Conservation (phyloP, 192 early-diverging fungal species). For the Rhizoclosmatium globosum region DNA sequence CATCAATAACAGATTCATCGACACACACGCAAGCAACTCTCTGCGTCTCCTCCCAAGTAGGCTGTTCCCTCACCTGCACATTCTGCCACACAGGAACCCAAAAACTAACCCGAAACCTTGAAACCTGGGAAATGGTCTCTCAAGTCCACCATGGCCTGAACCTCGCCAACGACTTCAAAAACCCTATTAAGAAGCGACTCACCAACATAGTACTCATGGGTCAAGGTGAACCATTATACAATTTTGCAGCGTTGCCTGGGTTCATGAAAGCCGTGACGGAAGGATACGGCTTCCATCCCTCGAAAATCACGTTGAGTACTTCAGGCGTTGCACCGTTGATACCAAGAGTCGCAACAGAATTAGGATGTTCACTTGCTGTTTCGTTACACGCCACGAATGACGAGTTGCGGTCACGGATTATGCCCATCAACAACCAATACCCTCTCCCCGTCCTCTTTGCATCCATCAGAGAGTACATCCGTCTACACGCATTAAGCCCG, state of each 20-base stretch:
- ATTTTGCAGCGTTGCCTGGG: slow-evolving; percentile 66
- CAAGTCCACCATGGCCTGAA: slow-evolving; percentile 55
- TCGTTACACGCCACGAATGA: slow-evolving; percentile 88
- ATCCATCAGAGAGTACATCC: slow-evolving; percentile 69
- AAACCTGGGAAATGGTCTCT: slow-evolving; percentile 67
- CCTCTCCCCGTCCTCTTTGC: slow-evolving; percentile 74
- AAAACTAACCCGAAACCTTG: slow-evolving; percentile 79
- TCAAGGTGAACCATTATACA: slow-evolving; percentile 89
- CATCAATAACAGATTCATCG: too few relatives aligned
- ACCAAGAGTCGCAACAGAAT: slow-evolving; percentile 73
- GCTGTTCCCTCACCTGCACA: slow-evolving; percentile 83
- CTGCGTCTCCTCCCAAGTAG: slow-evolving; percentile 86
- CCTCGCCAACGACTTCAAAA: slow-evolving; percentile 59
- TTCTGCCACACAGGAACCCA: slow-evolving; percentile 95
- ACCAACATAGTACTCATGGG: slow-evolving; percentile 95
- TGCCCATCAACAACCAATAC: slow-evolving; percentile 89
- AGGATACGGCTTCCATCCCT: slow-evolving; percentile 70
- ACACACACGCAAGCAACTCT: slow-evolving; percentile 62
- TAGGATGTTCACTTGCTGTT: slow-evolving; percentile 75
- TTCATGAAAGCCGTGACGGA: slow-evolving; percentile 54
- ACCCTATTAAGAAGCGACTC: slow-evolving; percentile 47
- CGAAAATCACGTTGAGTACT: slow-evolving; percentile 84
- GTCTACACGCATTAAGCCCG: slow-evolving; percentile 33
- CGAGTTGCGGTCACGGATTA: slow-evolving; percentile 75
- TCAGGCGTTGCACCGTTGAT: slow-evolving; percentile 87